phyloP scores from a whole-genome alignment of 2,329 filamentous ascomycete species.

The Curvularia sp. region DNA sequence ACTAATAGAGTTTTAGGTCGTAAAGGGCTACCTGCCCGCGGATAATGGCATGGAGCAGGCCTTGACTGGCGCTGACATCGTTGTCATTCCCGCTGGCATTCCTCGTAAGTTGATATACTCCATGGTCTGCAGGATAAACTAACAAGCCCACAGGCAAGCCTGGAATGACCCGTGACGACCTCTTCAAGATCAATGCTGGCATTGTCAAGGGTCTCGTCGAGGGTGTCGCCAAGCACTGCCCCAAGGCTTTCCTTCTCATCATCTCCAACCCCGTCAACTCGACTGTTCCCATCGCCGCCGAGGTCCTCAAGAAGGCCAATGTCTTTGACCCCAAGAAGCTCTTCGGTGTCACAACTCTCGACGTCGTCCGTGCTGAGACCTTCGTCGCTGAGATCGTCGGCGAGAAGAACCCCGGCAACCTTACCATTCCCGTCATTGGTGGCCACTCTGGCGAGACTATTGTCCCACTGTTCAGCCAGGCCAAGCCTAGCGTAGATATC shows the following conservation, averaged over 20 bases:
- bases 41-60: conserved; percentile 84
- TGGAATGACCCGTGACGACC: conserved; percentile 98
- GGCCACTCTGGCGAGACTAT: conserved; percentile 99
- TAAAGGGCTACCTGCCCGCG: conserved; percentile 85
- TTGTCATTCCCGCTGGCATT: conserved; percentile 97
- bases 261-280: conserved; percentile 99
- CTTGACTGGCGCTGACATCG: conserved; percentile 91
- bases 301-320: conserved; percentile 90
- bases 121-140: conserved; percentile 12
- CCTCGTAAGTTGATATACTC: conserved; percentile 69
- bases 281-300: conserved; percentile 95
- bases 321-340: conserved; percentile 96
- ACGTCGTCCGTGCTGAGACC: conserved; percentile 97
- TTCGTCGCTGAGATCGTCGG: conserved; percentile 88
- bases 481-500: conserved; percentile 78
- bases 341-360: conserved; percentile 97
- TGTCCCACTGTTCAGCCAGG: conserved; percentile 94
- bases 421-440: conserved; percentile 89
- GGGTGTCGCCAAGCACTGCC: conserved; percentile 83
- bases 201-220: conserved; percentile 95
- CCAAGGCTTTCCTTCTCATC: conserved; percentile 93
- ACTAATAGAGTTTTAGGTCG: conserved; percentile 62
- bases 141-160: conserved; percentile 79
- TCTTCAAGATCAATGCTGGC: conserved; percentile 99
- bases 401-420: conserved; percentile 80